These are phyloP conservation scores for Urostyla sp. DNA, from an alignment of 73 alveolate species.

Conservation along the genomic window DNA sequence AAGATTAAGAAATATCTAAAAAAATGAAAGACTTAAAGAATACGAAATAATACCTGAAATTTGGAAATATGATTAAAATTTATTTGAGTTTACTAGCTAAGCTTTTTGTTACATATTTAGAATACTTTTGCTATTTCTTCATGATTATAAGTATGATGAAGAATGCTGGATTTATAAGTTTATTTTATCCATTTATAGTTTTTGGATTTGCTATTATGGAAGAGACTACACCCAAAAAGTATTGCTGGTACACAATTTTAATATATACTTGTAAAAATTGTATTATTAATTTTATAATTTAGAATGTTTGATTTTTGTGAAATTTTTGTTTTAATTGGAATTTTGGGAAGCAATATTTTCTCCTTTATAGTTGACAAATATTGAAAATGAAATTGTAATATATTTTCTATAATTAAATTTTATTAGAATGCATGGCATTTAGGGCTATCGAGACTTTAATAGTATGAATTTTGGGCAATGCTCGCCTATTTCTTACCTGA, in stretches of 20 bases:
- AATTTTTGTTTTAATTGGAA: constrained; percentile 63
- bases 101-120: constrained; percentile 45
- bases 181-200: constrained; percentile 65
- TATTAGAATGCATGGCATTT: constrained; percentile 40
- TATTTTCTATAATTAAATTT: not conserved
- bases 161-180: constrained; percentile 64
- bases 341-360: constrained; percentile 42
- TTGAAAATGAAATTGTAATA: constrained; percentile 31
- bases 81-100: not conserved
- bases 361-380: not conserved
- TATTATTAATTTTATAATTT: too few relatives aligned
- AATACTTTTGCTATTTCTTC: constrained; percentile 44
- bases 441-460: constrained; percentile 33
- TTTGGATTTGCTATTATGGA: constrained; percentile 74
- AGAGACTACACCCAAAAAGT: constrained; percentile 66
- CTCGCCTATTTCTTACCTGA: constrained; percentile 52
- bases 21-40: not conserved
- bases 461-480: constrained; percentile 52
- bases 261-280: too few relatives aligned
- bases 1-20: not conserved
- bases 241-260: constrained; percentile 58
- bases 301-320: constrained; percentile 58
- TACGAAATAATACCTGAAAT: constrained; percentile 35
- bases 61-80: constrained; percentile 30
- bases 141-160: constrained; percentile 62